Percentiles rank a stretch among this genome's conserved stretches.
phyloP scores from a whole-genome alignment of 2,329 filamentous ascomycete genomes.

The Ustulina deusta region DNA sequence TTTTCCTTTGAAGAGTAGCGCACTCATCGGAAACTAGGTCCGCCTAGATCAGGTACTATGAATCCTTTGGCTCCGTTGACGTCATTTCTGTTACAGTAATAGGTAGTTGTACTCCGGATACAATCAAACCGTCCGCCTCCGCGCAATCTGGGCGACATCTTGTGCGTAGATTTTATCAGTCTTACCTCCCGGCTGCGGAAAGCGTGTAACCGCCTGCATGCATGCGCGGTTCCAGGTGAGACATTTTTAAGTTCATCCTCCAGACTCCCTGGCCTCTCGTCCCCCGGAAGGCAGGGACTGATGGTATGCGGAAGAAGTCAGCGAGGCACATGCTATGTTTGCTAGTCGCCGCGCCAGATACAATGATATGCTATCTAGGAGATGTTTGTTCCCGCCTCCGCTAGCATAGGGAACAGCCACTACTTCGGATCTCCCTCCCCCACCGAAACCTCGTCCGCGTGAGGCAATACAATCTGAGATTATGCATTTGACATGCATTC shows the following conservation, averaged over 20 bases:
- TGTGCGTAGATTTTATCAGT: constrained; percentile 30
- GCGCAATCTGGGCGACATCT: constrained; percentile 2
- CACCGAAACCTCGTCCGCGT: constrained; percentile 27
- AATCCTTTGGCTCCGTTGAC: constrained; percentile 11
- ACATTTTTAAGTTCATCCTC: constrained; percentile 38
- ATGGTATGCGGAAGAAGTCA: neutral
- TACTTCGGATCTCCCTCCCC: constrained; percentile 31
- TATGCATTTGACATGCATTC: constrained; percentile 32
- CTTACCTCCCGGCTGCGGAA: constrained; percentile 14
- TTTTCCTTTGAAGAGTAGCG: neutral
- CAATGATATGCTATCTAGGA: neutral
- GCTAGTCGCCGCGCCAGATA: neutral
- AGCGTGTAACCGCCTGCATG: constrained; percentile 28
- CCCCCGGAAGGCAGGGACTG: neutral
- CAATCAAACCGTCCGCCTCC: neutral
- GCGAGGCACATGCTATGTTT: neutral
- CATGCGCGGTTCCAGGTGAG: constrained; percentile 25
- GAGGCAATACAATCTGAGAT: constrained; percentile 35
- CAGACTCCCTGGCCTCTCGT: neutral
- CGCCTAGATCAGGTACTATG: neutral
- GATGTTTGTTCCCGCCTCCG: constrained; percentile 20
- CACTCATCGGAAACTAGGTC: neutral
- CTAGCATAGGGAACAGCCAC: neutral
- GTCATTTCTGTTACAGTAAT: constrained; percentile 11
- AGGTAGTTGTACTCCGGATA: neutral